These are phyloP conservation scores for Crithidia fasciculata DNA, from an alignment of 208 protist species.

Conservation along the genomic window DNA sequence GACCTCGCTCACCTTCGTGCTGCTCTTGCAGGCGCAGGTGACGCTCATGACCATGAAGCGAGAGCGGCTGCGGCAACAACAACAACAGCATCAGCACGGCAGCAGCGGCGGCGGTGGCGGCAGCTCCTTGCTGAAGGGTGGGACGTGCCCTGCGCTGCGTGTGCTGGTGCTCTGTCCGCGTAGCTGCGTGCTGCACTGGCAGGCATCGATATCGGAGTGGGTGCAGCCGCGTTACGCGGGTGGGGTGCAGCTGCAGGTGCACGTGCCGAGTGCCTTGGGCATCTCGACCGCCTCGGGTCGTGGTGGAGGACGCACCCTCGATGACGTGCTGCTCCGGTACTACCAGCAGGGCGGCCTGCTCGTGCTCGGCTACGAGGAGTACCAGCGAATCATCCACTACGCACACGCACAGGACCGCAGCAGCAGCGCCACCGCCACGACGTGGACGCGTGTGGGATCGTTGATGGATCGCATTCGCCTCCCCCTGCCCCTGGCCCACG, in stretches of 20 bases:
- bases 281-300: conserved; percentile 6
- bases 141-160: conserved; percentile 45
- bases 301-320: conserved; percentile 14
- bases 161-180: conserved; percentile 78
- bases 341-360: conserved; percentile 77
- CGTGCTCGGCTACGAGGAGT: conserved; percentile 88
- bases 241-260: conserved; percentile 34
- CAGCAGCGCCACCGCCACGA: conserved; percentile 6
- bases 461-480: conserved; percentile 45
- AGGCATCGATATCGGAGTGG: conserved; percentile 62
- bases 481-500: conserved; percentile 39
- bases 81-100: conserved; percentile 1
- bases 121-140: conserved; percentile 9
- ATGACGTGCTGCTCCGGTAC: conserved; percentile 46
- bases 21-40: conserved; percentile 70
- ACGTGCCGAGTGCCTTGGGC: conserved; percentile 53
- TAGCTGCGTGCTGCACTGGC: conserved; percentile 79
- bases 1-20: conserved; percentile 72
- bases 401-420: conserved; percentile 18
- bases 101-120: background rate
- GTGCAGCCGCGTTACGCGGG: conserved; percentile 55
- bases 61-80: conserved; percentile 24
- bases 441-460: conserved; percentile 41
- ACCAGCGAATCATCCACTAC: conserved; percentile 46
- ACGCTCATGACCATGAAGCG: conserved; percentile 41